Conservation (phyloP, 2,329 filamentous ascomycete genomes). For the Aspergillus vadensis region DNA sequence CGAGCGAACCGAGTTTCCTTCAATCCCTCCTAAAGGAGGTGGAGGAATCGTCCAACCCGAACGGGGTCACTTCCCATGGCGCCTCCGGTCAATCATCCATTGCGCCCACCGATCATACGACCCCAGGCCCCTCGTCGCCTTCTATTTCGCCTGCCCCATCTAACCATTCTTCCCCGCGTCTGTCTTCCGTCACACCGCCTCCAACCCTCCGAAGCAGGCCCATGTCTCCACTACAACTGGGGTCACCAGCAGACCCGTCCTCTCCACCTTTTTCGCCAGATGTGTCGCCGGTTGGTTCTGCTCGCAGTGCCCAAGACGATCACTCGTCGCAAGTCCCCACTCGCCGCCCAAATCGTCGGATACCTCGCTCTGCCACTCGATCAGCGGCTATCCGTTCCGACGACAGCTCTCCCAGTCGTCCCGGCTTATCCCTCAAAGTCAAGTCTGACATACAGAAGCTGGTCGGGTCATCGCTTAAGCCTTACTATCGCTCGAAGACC, state of each 20-base stretch:
- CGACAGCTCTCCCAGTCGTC: slow-evolving; percentile 69
- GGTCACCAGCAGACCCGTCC: slow-evolving; percentile 32
- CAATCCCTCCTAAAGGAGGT: slow-evolving; percentile 87
- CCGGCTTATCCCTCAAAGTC: slow-evolving; percentile 71
- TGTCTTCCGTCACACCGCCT: slow-evolving; percentile 44
- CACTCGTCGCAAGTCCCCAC: slow-evolving; percentile 16
- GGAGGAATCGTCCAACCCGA: slow-evolving; percentile 55
- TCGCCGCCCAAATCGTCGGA: slow-evolving; percentile 26
- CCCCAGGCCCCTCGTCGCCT: slow-evolving; percentile 45
- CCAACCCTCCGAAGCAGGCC: slow-evolving; percentile 36
- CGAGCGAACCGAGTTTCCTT: slow-evolving; percentile 73
- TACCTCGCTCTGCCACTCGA: slow-evolving; percentile 27
- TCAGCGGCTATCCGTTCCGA: slow-evolving; percentile 46
- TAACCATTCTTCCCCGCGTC: slow-evolving; percentile 42
- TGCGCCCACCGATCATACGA: slow-evolving; percentile 38
- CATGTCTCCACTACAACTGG: slow-evolving; percentile 39
- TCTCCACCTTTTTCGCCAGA: slow-evolving; percentile 64
- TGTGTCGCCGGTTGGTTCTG: slow-evolving; percentile 65
- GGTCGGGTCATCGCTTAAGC: slow-evolving; percentile 79
- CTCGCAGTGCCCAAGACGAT: slow-evolving; percentile 33
- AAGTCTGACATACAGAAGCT: slow-evolving; percentile 89
- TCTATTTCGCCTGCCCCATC: slow-evolving; percentile 45
- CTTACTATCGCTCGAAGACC: slow-evolving; percentile 76
- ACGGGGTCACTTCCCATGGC: slow-evolving; percentile 32
- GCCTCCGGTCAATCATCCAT: slow-evolving; percentile 40